A percentile compares a stretch with the other conserved stretches of the same genome.
phyloP scores from a whole-genome alignment of 208 protist genomes.

The Angomonas deanei region DNA sequence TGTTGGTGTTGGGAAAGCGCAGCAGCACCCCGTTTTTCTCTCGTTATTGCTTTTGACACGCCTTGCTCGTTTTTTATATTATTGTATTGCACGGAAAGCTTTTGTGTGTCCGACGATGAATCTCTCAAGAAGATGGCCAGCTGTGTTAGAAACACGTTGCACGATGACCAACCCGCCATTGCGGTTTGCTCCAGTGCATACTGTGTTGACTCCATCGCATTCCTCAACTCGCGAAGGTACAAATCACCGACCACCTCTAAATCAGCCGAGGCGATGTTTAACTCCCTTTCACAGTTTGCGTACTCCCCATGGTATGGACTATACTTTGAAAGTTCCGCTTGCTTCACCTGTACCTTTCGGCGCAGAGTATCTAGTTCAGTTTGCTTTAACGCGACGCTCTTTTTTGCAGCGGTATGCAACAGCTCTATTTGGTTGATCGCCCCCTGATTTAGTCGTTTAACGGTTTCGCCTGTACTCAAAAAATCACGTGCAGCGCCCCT shows the following conservation, averaged over 20 bases:
- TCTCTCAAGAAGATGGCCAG: slow-evolving; percentile 38
- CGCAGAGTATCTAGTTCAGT: slow-evolving; percentile 50
- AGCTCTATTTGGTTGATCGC: slow-evolving; percentile 34
- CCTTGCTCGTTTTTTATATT: slow-evolving; percentile 55
- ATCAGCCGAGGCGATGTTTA: background rate
- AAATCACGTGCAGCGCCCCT: slow-evolving; percentile 25
- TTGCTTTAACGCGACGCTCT: slow-evolving; percentile 22
- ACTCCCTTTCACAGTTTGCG: too few relatives aligned
- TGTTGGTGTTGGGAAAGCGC: background rate
- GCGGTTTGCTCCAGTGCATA: slow-evolving; percentile 67
- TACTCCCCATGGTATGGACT: too few relatives aligned
- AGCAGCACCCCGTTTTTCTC: slow-evolving; percentile 29
- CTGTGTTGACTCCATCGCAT: slow-evolving; percentile 33
- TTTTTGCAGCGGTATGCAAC: slow-evolving; percentile 18
- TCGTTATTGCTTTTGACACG: slow-evolving; percentile 43
- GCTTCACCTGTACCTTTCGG: slow-evolving; percentile 35
- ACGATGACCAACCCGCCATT: slow-evolving; percentile 59
- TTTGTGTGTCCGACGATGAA: slow-evolving; percentile 6
- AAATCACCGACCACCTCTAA: slow-evolving; percentile 19
- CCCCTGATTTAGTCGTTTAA: slow-evolving; percentile 21
- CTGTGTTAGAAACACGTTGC: slow-evolving; percentile 67
- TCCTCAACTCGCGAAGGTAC: slow-evolving; percentile 33
- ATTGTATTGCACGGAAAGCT: slow-evolving; percentile 20
- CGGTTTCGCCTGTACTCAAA: slow-evolving; percentile 17
- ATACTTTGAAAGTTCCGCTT: slow-evolving; percentile 17